Base-by-base conservation (phyloP, 257 asterid genomes). In the Fraxinus excelsior region DNA sequence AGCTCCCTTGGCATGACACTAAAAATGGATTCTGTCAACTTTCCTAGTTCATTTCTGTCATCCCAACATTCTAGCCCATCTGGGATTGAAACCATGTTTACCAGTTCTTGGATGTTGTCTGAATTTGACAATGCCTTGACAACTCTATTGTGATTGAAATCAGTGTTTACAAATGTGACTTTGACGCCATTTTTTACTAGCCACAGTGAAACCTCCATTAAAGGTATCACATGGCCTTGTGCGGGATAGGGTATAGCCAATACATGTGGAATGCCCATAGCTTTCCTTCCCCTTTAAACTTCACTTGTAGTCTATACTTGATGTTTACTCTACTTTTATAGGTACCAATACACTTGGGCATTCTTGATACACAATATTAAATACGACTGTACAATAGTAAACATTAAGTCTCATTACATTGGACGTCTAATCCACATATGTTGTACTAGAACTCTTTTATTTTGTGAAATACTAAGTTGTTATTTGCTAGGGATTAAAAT, bases 141-240 rank as follows among this genome's bases (percentile, higher is more conserved):
- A 70, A 86, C 42, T 74, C 87, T 62, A n/a, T 72, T 28, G 74
- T 84, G 83, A 72, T 42, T 75, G 49, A 84, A 71, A 74, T 58
- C 84, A n/a, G 78, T 40, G 70, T 81, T 79, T 14, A 84, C 84
- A 71, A 84, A 76, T 5, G 84, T 84, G 60, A 79, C 76, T 49
- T 65, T 79, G 82, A 85, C 13, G 4, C 88, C 88, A 7, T 79
- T 76, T 29, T 80, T 69, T 28, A 78, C 88, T 73, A 88, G 76
- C 72, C 82, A 68, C 4, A 77, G 78, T 7, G 86, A 78, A 7
- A 85, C 71, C 58, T 90, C 91, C 87, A 88, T 82, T 29, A 85
- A 9, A 3, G 92, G 89, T 65, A 88, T 82, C 11, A 90, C 91
- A 84, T 86, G 94, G 28, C 92, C 92, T 78, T 88, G 95, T 71